Evolutionary conservation across 2,329 filamentous ascomycete species (phyloP).

Genomic region (Fusarium xylarioides): DNA sequence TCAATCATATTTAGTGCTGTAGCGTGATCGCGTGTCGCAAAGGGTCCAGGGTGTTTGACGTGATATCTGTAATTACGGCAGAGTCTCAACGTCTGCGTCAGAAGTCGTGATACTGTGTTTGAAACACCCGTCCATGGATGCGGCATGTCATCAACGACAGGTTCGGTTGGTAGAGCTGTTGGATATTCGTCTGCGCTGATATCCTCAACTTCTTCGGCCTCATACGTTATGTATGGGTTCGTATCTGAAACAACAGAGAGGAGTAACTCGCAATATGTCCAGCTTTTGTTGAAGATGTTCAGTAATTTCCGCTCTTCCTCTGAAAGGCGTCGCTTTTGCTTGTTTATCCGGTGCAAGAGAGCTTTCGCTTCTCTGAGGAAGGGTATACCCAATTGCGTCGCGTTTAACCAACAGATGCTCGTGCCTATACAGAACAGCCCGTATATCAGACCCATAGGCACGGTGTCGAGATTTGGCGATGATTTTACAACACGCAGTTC

Average conservation of each 20-base stretch:
- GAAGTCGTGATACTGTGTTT: constrained; percentile 44
- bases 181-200: constrained; percentile 21
- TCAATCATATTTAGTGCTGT: constrained; percentile 41
- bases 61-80: constrained; percentile 48
- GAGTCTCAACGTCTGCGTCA: constrained; percentile 48
- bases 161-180: constrained; percentile 14
- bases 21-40: constrained; percentile 24
- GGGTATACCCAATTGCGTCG: constrained; percentile 44
- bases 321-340: constrained; percentile 19
- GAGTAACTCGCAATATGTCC: constrained; percentile 53
- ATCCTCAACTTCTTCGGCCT: constrained; percentile 17
- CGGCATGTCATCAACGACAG: constrained; percentile 33
- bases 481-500: constrained; percentile 43
- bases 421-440: constrained; percentile 53
- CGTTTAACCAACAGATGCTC: constrained; percentile 52
- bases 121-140: constrained; percentile 54
- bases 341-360: constrained; percentile 40
- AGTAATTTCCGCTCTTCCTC: constrained; percentile 43
- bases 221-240: constrained; percentile 22
- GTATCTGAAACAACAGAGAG: constrained; percentile 51
- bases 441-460: constrained; percentile 50
- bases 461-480: constrained; percentile 9
- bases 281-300: constrained; percentile 51
- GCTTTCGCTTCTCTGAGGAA: constrained; percentile 45
- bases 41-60: constrained; percentile 25